phyloP scores from a whole-genome alignment of 345 rosid species.

The Chamaenerion angustifolium region DNA sequence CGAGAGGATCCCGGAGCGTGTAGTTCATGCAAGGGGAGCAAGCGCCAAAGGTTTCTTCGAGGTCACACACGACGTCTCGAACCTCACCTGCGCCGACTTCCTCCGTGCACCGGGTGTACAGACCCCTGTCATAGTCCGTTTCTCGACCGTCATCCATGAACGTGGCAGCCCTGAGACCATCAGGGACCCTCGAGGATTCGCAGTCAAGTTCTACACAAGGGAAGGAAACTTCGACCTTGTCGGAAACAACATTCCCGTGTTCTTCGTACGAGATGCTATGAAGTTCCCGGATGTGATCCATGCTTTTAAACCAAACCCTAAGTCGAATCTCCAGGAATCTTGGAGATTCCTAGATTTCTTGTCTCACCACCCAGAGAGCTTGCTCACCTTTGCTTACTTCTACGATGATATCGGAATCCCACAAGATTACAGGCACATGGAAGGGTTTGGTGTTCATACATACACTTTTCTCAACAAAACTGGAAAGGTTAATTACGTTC shows the following conservation, averaged over 20 bases:
- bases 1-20: slow-evolving; percentile 89
- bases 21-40: slow-evolving; percentile 92
- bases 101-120: slow-evolving; percentile 80
- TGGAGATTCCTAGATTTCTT: slow-evolving; percentile 11
- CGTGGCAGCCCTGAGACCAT: slow-evolving; percentile 95
- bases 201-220: slow-evolving; percentile 86
- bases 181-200: slow-evolving; percentile 89
- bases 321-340: slow-evolving; percentile 8
- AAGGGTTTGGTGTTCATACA: slow-evolving; percentile 6
- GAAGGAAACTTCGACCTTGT: slow-evolving; percentile 20
- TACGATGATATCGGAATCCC: slow-evolving; percentile 5
- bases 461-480: slow-evolving; percentile 3
- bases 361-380: slow-evolving; percentile 10
- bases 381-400: slow-evolving; percentile 5
- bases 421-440: slow-evolving; percentile 7
- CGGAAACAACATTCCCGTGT: slow-evolving; percentile 9
- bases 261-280: slow-evolving; percentile 8
- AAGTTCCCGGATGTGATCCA: slow-evolving; percentile 6
- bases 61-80: slow-evolving; percentile 76
- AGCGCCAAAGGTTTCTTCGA: slow-evolving; percentile 97
- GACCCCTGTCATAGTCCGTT: slow-evolving; percentile 86
- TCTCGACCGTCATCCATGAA: slow-evolving; percentile 92
- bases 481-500: slow-evolving; percentile 1
- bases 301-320: slow-evolving; percentile 9
- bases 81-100: slow-evolving; percentile 77